These are phyloP conservation scores for Teunomyces stri DNA, from an alignment of 805 yeast genomes.

Conservation along the genomic window DNA sequence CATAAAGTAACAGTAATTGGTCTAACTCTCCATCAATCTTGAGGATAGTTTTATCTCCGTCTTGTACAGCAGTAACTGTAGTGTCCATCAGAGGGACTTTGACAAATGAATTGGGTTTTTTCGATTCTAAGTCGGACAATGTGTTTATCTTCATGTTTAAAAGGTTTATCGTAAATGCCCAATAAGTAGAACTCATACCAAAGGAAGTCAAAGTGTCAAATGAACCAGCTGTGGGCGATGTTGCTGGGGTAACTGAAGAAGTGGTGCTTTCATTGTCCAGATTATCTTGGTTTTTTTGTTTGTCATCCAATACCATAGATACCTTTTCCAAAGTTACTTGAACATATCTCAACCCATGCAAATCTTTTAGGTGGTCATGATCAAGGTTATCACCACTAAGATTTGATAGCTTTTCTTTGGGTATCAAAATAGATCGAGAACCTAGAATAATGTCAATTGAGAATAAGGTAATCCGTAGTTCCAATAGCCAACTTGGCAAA, in stretches of 20 bases:
- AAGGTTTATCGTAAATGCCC: constrained; percentile 19
- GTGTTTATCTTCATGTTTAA: constrained; percentile 16
- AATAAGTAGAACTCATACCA: constrained; percentile 13
- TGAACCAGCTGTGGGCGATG: constrained; percentile 20
- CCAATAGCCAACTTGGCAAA: constrained; percentile 36
- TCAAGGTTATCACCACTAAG: constrained; percentile 12
- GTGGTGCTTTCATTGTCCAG: background rate
- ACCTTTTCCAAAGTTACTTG: constrained; percentile 14
- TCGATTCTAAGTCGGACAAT: constrained; percentile 11
- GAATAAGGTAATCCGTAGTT: constrained; percentile 16
- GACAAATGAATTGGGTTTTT: constrained; percentile 15
- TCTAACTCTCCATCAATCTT: constrained; percentile 14
- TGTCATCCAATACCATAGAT: constrained; percentile 7
- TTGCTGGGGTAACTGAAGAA: background rate
- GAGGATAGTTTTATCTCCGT: constrained; percentile 9
- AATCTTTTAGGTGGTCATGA: constrained; percentile 15
- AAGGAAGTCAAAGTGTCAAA: constrained; percentile 26
- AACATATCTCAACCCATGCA: constrained; percentile 19
- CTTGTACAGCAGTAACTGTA: constrained; percentile 8
- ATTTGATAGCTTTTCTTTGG: constrained; percentile 16
- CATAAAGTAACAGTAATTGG: constrained; percentile 19
- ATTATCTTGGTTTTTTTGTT: background rate
- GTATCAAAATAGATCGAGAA: constrained; percentile 39
- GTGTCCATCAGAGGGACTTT: constrained; percentile 20
- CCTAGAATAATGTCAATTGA: constrained; percentile 26